These are phyloP conservation scores for Globisporangium cystogenes DNA, from an alignment of 352 stramenopile species.

Conservation along the genomic window DNA sequence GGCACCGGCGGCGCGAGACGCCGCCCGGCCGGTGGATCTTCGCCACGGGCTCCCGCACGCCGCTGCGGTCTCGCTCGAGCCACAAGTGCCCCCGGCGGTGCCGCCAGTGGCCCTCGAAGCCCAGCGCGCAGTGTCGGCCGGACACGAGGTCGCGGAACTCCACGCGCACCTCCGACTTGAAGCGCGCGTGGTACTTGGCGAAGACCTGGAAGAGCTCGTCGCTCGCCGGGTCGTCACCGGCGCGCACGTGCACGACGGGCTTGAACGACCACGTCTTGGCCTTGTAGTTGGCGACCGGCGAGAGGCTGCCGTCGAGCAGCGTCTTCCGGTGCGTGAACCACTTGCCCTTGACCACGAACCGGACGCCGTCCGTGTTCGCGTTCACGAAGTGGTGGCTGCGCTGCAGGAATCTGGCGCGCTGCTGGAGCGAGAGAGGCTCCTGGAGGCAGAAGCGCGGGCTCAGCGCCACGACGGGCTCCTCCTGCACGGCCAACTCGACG, in stretches of 20 bases:
- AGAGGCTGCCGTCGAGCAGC: neutral
- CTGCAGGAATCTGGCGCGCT: neutral
- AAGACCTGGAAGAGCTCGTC: constrained; percentile 1
- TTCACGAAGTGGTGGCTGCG: neutral
- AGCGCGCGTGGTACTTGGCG: neutral
- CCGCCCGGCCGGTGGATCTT: constrained; percentile 1
- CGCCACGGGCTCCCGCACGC: neutral
- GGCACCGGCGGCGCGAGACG: constrained; percentile 6
- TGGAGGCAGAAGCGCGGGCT: neutral
- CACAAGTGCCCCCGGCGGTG: constrained; percentile 3
- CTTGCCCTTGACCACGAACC: neutral
- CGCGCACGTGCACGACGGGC: neutral
- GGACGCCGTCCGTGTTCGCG: neutral
- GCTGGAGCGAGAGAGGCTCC: neutral
- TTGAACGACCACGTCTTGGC: neutral
- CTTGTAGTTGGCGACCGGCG: neutral
- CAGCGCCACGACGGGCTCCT: neutral
- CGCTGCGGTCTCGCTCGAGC: neutral
- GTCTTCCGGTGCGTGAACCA: neutral
- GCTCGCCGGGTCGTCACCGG: neutral
- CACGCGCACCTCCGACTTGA: neutral
- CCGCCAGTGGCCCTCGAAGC: constrained; percentile 4
- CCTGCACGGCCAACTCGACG: neutral
- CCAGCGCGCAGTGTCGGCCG: constrained; percentile 1
- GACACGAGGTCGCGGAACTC: constrained; percentile 1